phyloP scores from a whole-genome alignment of 73 alveolate species.

The Paramecium pentaurelia region DNA sequence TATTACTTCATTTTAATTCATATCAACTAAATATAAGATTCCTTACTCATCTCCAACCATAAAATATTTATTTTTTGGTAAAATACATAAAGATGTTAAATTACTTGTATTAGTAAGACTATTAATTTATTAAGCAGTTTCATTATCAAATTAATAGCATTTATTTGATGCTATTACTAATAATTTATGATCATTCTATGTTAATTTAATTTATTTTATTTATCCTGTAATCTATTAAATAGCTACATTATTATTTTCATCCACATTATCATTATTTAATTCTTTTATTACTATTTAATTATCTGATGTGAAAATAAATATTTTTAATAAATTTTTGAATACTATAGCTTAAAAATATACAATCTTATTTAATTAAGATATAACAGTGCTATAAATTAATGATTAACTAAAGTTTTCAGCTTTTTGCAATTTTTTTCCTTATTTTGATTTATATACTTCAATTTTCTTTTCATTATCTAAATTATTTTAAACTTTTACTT shows the following conservation, averaged over 20 bases:
- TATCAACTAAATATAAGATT: conserved; percentile 52
- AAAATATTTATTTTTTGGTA: conserved; percentile 75
- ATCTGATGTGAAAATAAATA: background rate
- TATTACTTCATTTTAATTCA: conserved; percentile 69
- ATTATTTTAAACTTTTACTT: background rate
- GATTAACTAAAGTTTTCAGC: background rate
- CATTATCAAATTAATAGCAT: conserved; percentile 62
- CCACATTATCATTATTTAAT: background rate
- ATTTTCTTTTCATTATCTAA: conserved; percentile 43
- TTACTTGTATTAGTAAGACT: conserved; percentile 52
- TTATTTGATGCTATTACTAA: conserved; percentile 11
- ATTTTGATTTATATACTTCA: conserved; percentile 13
- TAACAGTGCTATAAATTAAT: background rate
- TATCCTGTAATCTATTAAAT: background rate
- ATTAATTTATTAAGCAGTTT: conserved; percentile 54
- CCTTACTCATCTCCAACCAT: conserved; percentile 77
- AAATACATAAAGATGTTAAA: conserved; percentile 58
- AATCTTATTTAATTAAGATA: background rate
- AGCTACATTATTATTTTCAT: background rate
- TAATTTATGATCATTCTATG: conserved; percentile 40
- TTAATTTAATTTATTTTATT: background rate
- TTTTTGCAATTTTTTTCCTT: background rate
- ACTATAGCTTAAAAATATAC: background rate
- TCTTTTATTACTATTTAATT: background rate
- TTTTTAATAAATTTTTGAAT: background rate